These are phyloP conservation scores for Xerocomus amazonicus DNA, from an alignment of 1,284 basidiomycete genomes.

Conservation along the genomic window DNA sequence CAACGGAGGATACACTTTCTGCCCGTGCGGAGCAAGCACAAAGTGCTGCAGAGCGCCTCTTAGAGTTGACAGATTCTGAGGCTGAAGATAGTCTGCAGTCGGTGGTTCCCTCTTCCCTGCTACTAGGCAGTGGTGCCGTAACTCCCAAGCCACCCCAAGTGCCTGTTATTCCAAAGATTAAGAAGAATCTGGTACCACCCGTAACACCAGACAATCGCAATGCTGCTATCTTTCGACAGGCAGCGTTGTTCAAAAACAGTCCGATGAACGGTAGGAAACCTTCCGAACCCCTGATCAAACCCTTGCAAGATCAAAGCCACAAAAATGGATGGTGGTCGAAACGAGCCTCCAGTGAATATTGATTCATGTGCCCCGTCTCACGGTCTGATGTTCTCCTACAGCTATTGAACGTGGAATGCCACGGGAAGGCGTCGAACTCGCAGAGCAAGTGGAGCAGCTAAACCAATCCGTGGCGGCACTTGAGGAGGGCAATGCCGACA, in stretches of 20 bases:
- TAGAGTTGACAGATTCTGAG: conserved; percentile 77
- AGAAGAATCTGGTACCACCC: conserved; percentile 36
- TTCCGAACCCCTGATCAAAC: conserved; percentile 55
- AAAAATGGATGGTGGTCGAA: conserved; percentile 79
- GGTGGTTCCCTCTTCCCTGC: conserved; percentile 53
- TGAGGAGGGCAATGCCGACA: conserved; percentile 48
- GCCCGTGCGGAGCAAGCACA: conserved; percentile 86
- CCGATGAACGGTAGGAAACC: conserved; percentile 53
- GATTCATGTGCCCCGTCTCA: conserved; percentile 6
- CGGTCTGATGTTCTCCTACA: conserved; percentile 29
- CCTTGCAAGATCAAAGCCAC: conserved; percentile 56
- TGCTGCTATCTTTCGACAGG: conserved; percentile 60
- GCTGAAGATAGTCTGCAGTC: conserved; percentile 51
- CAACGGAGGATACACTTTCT: conserved; percentile 79
- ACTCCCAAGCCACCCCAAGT: conserved; percentile 37
- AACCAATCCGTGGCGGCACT: conserved; percentile 50
- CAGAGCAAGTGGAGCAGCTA: conserved; percentile 47
- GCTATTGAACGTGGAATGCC: conserved; percentile 50
- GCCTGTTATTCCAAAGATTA: conserved; percentile 25
- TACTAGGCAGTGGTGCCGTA: conserved; percentile 43
- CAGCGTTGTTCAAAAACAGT: conserved; percentile 75
- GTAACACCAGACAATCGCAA: conserved; percentile 62
- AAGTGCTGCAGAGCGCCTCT: conserved; percentile 76
- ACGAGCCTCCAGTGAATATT: conserved; percentile 51
- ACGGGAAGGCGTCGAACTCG: conserved; percentile 35